Percentiles rank a stretch among this genome's conserved stretches.
phyloP scores from a whole-genome alignment of 2,329 filamentous ascomycete species.

The Botrytis aclada region DNA sequence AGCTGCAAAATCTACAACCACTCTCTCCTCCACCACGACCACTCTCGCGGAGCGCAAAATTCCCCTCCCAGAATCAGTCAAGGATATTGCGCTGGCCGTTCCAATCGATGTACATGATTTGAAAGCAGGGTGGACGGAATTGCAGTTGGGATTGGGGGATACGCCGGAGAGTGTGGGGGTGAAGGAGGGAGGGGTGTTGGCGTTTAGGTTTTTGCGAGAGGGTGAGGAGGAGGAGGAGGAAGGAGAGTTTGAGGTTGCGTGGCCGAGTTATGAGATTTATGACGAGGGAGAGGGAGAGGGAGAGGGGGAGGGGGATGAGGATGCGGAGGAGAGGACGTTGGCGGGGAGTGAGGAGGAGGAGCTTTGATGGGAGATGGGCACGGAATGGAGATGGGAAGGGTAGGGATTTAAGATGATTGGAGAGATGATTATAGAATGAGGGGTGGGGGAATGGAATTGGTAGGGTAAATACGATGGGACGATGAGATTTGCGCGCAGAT shows the following conservation, averaged over 20 bases:
- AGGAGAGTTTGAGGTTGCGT: constrained; percentile 30
- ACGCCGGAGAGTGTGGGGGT: constrained; percentile 40
- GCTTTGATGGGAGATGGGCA: neutral
- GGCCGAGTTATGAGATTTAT: constrained; percentile 18
- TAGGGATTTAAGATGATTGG: constrained; percentile 24
- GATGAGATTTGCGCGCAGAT: constrained; percentile 43
- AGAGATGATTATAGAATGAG: no score
- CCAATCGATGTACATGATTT: constrained; percentile 47
- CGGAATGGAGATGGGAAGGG: neutral
- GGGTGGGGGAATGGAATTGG: constrained; percentile 35
- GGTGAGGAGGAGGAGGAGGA: constrained; percentile 31
- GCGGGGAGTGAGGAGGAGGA: neutral
- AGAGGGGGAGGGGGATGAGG: no score
- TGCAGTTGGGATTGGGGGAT: constrained; percentile 40
- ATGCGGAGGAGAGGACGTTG: neutral
- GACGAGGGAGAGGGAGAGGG: constrained; percentile 1
- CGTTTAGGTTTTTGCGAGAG: constrained; percentile 39
- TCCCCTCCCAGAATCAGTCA: constrained; percentile 36
- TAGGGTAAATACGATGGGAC: constrained; percentile 39
- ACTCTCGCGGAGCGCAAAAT: constrained; percentile 29
- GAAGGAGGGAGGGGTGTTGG: constrained; percentile 41
- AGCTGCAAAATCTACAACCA: constrained; percentile 28
- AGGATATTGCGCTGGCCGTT: constrained; percentile 47
- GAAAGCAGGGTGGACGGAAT: constrained; percentile 47
- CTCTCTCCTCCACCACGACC: constrained; percentile 29